Conservation (phyloP, 352 stramenopile genomes). For the Phytophthora tentaculata region DNA sequence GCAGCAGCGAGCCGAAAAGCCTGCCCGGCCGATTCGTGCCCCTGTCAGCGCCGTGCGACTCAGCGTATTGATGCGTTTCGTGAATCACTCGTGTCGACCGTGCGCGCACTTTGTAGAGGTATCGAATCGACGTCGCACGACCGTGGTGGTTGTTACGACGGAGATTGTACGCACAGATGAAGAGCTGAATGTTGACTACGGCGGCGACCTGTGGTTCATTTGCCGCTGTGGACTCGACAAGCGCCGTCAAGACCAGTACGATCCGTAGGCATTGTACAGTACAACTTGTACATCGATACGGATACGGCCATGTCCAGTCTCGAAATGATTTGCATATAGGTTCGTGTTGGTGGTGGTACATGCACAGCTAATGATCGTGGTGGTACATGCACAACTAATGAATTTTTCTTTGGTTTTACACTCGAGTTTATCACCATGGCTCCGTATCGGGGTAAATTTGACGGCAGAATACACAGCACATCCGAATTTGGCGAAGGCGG, state of each 20-base stretch:
- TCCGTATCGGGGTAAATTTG: not conserved
- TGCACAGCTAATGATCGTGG: no score
- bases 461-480: not conserved
- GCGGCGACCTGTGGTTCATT: constrained; percentile 18
- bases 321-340: not conserved
- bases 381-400: no score
- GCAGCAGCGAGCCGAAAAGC: not conserved
- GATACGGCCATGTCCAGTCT: not conserved
- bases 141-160: constrained; percentile 5
- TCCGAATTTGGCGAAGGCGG: not conserved
- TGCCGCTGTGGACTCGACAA: not conserved
- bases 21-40: not conserved
- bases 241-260: not conserved
- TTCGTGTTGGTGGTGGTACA: not conserved
- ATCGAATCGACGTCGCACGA: constrained; percentile 10
- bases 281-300: not conserved
- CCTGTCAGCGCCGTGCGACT: constrained; percentile 6
- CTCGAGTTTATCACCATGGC: no score
- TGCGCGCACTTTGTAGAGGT: constrained; percentile 12
- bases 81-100: constrained; percentile 1
- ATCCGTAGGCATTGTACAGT: constrained; percentile 4
- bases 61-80: not conserved
- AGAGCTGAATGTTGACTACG: constrained; percentile 17
- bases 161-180: not conserved
- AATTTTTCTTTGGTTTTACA: not conserved